Base-by-base conservation (phyloP, 306 rosid species). In the Prinsepia uniflora region DNA sequence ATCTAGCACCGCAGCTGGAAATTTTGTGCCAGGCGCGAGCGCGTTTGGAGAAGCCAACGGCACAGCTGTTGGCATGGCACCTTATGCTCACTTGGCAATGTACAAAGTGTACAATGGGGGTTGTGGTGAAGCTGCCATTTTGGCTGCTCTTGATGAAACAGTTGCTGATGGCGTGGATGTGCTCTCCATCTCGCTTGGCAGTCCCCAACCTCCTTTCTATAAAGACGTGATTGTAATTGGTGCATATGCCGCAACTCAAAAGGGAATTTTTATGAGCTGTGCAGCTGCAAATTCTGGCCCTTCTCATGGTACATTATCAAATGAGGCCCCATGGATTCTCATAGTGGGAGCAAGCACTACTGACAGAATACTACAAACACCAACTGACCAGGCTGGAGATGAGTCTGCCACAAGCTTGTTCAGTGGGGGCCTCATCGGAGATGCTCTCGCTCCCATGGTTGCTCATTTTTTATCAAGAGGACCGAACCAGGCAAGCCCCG, bases 281-380 rank as follows among this genome's bases (percentile, higher is more conserved):
- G 11, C 96, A 0, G 96, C 91, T 4, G 93, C 83, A 54, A 92
- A 92, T 60, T 44, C 0, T 0, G 93, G 98, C 13, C 96, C 98
- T 56, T 41, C 12, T 8, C 17, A 17, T 6, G 58, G 71, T 46
- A 54, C 88, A 8, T 4, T 90, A n/a, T 64, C 76, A 47, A 90
- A 90, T 18, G 91, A 78, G 75, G 91, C 93, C 6, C 98, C 93
- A 3, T 93, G 96, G 96, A 73, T 90, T 58, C 76, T 82, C 46
- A 79, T 83, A 0, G 81, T 82, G 4, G 86, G 81, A 49, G 83
- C 86, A 20, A 76, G 83, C 74, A 82, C 79, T 5, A 75, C 74
- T 6, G 98, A 88, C 72, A 79, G 96, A 83, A 80, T 87, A 83
- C 55, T 78, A 78, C 5, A 81, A 86, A 24, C 40, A n/a, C 4